These are phyloP conservation scores for Ogataea trehalophila DNA, from an alignment of 805 yeast species.

Conservation along the genomic window DNA sequence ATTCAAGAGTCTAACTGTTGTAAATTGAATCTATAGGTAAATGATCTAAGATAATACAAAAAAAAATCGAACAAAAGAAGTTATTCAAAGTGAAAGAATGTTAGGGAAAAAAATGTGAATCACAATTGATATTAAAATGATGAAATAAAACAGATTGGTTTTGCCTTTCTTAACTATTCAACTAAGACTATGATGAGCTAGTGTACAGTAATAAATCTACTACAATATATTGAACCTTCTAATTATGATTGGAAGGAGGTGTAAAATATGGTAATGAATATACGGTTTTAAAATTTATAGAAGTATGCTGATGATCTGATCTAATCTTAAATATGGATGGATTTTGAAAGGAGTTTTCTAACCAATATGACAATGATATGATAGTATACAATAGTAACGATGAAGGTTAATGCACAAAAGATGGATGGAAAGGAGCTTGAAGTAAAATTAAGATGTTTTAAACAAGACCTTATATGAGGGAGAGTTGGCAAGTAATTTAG, in stretches of 20 bases:
- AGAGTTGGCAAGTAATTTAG: too few relatives aligned
- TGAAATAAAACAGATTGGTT: too few relatives aligned
- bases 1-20: background rate
- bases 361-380: too few relatives aligned
- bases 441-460: too few relatives aligned
- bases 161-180: background rate
- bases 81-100: constrained; percentile 1
- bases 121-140: background rate
- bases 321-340: background rate
- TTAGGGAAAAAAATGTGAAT: background rate
- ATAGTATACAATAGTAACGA: background rate
- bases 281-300: background rate
- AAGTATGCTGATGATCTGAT: background rate
- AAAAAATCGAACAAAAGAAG: too few relatives aligned
- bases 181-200: background rate
- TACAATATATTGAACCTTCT: background rate
- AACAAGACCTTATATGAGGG: too few relatives aligned
- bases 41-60: too few relatives aligned
- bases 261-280: background rate
- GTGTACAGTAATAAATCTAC: background rate
- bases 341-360: background rate
- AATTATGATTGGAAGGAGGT: background rate
- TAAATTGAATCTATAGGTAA: too few relatives aligned
- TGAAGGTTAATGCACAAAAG: background rate
- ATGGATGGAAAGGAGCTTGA: background rate